phyloP scores from a whole-genome alignment of 2,329 filamentous ascomycete species.

The Talaromyces amestolkiae region DNA sequence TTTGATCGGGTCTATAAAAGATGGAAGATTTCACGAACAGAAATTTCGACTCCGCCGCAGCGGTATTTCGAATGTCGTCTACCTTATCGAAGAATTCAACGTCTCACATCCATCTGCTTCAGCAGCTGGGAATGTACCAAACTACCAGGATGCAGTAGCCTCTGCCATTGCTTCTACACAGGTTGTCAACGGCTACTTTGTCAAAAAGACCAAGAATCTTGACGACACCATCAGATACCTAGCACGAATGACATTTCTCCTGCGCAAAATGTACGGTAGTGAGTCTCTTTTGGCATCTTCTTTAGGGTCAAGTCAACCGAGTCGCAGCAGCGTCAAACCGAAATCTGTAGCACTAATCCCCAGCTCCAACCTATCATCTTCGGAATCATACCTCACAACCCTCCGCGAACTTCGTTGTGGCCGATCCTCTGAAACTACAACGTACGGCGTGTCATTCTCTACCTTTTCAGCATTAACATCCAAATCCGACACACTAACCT shows the following conservation, averaged over 20 bases:
- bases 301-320: conserved; percentile 12
- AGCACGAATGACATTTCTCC: conserved; percentile 65
- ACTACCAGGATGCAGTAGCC: conserved; percentile 65
- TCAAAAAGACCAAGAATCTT: conserved; percentile 71
- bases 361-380: conserved; percentile 59
- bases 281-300: not conserved
- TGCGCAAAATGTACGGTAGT: conserved; percentile 60
- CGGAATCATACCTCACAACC: conserved; percentile 64
- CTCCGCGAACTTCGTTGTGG: conserved; percentile 58
- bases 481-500: conserved; percentile 71
- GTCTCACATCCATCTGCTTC: conserved; percentile 51
- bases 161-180: conserved; percentile 75
- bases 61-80: conserved; percentile 73
- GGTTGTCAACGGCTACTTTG: conserved; percentile 74
- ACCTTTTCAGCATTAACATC: conserved; percentile 70
- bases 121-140: conserved; percentile 28
- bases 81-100: conserved; percentile 71
- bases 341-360: conserved; percentile 63
- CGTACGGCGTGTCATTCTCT: conserved; percentile 65
- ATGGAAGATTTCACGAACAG: conserved; percentile 78
- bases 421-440: conserved; percentile 22
- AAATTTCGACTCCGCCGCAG: conserved; percentile 74
- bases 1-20: conserved; percentile 75
- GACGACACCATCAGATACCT: conserved; percentile 78
- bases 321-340: conserved; percentile 18